Base-by-base conservation (phyloP, 352 stramenopile genomes). In the Phytophthora kernoviae region DNA sequence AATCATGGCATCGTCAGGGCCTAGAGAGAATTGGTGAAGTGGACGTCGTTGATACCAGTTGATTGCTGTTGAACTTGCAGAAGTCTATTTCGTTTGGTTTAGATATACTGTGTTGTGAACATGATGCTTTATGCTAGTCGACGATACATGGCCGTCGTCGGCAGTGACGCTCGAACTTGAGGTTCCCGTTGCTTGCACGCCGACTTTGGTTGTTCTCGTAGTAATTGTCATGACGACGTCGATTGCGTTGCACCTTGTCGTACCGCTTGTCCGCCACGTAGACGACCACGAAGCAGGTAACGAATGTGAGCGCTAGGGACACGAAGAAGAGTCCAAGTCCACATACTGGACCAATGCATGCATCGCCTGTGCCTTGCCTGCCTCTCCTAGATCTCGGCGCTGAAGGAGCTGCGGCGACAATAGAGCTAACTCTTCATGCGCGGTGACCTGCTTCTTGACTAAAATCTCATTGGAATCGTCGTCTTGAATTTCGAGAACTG, bases 311-410 rank as follows among this genome's bases (percentile, higher is more conserved):
- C 17, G 43, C 54, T 24, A 77, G 50, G 0, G 71, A 73, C 11
- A 70, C 55, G 55, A 81, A 79, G 56, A 79, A 79, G 52, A 81
- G 62, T 5, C 60, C 58, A 11, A 81, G 54, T 3, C 73, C 66
- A 33, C 69, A 81, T 8, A 81, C 32, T 0, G 66, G 52, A 18
- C 62, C 70, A 34, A 81, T 73, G 24, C 73, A 81, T 15, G 65
- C 53, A 41, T 73, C 65, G 7, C 65, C 59, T 1, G 53, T 62
- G n/a, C 59, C 65, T 17, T 65, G 65, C 51, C 65, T 65, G 26
- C 64, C 64, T 27, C 54, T 58, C n/a, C 32, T 61, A 8, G 65
- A 45, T n/a, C 26, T 64, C 4, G 50, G 61, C 0, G 63, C 43
- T 1, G 14, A 24, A 12, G 63, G 46, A 26, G 45, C 46, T 43